Evolutionary conservation across 148 eudicot genomes (phyloP), one percentile per base, ranked within the genome.

Genomic region (Amaranthus hypochondriacus): DNA sequence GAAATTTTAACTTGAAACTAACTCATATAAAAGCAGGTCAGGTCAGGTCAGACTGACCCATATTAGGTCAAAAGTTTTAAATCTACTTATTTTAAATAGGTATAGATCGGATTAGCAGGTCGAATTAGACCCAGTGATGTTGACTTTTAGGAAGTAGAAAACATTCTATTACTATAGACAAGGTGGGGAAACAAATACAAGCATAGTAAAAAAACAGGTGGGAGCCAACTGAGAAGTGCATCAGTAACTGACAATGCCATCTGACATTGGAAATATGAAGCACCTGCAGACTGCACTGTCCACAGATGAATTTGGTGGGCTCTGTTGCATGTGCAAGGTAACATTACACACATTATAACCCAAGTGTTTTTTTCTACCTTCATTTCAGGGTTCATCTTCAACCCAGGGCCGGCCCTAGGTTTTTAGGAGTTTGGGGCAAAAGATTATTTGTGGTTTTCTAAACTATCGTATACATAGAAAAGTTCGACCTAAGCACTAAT

Each of bases 241-340:
- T 13, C 54, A 56, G 11, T 50, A 2, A 56, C 11, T 39, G 46
- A 42, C 53, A 62, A 13, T 60, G 3, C 46, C 13, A 4, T 14
- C 74, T 76, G 74, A 76, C 69, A 62, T 0, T 7, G 54, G 57
- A 66, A 72, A 57, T 52, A 44, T 72, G 52, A 52, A 42, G 76
- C 81, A 67, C 47, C 72, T 42, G 72, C 39, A 28, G 39, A 28
- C 39, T 28, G 63, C 4, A 77, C 52, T 71, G 80, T 77, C 80
- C 11, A 64, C 7, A 48, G 62, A 51, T 74, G 52, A 74, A 66
- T 74, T 53, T 60, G 64, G 87, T 81, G 86, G 88, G 88, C 81
- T 82, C 82, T 78, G 77, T 76, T 21, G 76, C 89, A 87, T 87
- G 92, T 86, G 90, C 75, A 63, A 51, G 70, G 71, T 46, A 80